These are phyloP conservation scores for Neurospora cerealis DNA, from an alignment of 495 filamentous ascomycete genomes.

Conservation along the genomic window DNA sequence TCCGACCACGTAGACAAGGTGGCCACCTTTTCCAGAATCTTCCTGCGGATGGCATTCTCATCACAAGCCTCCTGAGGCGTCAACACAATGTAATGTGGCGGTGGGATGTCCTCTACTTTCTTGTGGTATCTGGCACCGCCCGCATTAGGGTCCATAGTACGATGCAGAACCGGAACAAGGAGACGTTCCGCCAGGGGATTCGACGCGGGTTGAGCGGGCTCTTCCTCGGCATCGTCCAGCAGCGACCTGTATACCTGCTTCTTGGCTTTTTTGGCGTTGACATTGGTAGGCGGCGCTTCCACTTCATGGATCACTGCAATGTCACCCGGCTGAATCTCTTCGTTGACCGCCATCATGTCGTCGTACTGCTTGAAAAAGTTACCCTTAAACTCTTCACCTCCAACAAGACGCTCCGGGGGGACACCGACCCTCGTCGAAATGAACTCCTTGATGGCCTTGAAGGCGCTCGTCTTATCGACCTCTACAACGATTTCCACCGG, in stretches of 20 bases:
- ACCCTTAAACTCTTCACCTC: conserved; percentile 65
- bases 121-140: conserved; percentile 4
- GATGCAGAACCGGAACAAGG: conserved; percentile 72
- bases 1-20: conserved; percentile 32
- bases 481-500: conserved; percentile 73
- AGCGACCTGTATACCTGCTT: conserved; percentile 34
- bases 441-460: conserved; percentile 65
- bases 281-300: conserved; percentile 67
- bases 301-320: conserved; percentile 68
- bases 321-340: conserved; percentile 57
- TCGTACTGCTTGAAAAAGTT: conserved; percentile 80
- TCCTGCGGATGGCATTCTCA: conserved; percentile 41
- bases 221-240: conserved; percentile 43
- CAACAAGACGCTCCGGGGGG: conserved; percentile 51
- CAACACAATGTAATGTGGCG: conserved; percentile 43
- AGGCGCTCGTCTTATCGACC: conserved; percentile 69
- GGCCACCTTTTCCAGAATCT: conserved; percentile 36
- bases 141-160: conserved; percentile 22
- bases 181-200: conserved; percentile 58
- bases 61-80: conserved; percentile 39
- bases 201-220: conserved; percentile 47
- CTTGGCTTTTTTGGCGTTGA: conserved; percentile 29
- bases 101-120: conserved; percentile 16
- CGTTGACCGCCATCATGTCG: conserved; percentile 53
- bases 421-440: conserved; percentile 58